phyloP scores from a whole-genome alignment of 306 rosid genomes.

The Senna tora region DNA sequence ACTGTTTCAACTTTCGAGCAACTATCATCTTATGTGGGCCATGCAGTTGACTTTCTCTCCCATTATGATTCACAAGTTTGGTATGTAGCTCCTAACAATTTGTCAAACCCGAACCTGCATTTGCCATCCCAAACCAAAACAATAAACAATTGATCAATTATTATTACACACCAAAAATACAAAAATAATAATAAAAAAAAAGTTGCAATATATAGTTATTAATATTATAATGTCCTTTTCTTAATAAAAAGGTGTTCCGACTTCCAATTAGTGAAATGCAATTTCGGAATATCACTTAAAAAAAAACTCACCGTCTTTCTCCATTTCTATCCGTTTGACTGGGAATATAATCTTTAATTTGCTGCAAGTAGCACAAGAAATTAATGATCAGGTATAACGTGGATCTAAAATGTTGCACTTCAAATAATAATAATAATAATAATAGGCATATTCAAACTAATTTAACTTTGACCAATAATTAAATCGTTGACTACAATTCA shows the following conservation, averaged over 20 bases:
- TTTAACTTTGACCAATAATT: neutral
- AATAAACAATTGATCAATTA: too few species aligned
- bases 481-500: constrained; percentile 31
- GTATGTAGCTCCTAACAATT: neutral
- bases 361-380: neutral
- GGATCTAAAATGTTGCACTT: neutral
- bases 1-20: too few species aligned
- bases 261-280: neutral
- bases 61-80: constrained; percentile 1
- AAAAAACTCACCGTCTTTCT: neutral
- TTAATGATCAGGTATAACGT: neutral
- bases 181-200: too few species aligned
- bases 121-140: neutral
- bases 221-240: neutral
- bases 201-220: neutral
- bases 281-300: neutral
- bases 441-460: too few species aligned
- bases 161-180: too few species aligned
- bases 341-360: neutral
- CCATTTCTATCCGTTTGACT: neutral
- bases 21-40: neutral
- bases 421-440: neutral
- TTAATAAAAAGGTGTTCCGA: neutral
- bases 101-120: constrained; percentile 30
- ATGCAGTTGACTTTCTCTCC: constrained; percentile 33